phyloP scores from a whole-genome alignment of 2,329 filamentous ascomycete species.

The Camillea tinctor region DNA sequence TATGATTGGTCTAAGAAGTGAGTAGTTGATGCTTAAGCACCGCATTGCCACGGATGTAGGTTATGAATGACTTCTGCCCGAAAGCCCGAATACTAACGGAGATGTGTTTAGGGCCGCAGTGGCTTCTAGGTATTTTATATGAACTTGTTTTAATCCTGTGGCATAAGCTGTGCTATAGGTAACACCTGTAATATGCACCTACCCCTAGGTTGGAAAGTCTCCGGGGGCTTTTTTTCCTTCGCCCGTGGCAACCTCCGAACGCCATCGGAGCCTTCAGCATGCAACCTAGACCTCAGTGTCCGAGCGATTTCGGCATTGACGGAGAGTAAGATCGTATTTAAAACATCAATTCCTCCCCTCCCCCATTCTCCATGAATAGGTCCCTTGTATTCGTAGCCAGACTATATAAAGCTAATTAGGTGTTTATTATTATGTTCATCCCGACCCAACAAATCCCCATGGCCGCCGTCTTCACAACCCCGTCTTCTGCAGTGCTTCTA shows the following conservation, averaged over 20 bases:
- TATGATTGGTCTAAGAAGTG: too few relatives aligned
- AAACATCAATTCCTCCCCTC: background rate
- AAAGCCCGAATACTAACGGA: too few relatives aligned
- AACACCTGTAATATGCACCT: too few relatives aligned
- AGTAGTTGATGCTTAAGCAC: too few relatives aligned
- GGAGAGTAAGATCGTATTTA: background rate
- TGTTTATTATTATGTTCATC: conserved; percentile 10
- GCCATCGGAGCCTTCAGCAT: conserved; percentile 10
- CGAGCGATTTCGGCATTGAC: conserved; percentile 1
- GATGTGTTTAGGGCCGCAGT: too few relatives aligned
- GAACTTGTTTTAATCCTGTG: too few relatives aligned
- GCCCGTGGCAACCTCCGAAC: conserved; percentile 8
- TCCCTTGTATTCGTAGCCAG: too few relatives aligned
- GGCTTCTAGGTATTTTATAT: too few relatives aligned
- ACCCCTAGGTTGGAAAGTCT: conserved; percentile 7
- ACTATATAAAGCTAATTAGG: too few relatives aligned
- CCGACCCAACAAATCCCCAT: background rate
- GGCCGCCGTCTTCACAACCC: background rate
- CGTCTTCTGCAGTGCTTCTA: conserved; percentile 21
- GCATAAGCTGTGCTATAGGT: too few relatives aligned
- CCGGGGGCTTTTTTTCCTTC: background rate
- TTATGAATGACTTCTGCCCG: too few relatives aligned
- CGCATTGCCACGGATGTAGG: too few relatives aligned
- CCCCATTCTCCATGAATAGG: conserved; percentile 5
- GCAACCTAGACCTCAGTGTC: conserved; percentile 1